These are phyloP conservation scores for Fusarium nurragi DNA, from an alignment of 2,329 filamentous ascomycete genomes.

Conservation along the genomic window DNA sequence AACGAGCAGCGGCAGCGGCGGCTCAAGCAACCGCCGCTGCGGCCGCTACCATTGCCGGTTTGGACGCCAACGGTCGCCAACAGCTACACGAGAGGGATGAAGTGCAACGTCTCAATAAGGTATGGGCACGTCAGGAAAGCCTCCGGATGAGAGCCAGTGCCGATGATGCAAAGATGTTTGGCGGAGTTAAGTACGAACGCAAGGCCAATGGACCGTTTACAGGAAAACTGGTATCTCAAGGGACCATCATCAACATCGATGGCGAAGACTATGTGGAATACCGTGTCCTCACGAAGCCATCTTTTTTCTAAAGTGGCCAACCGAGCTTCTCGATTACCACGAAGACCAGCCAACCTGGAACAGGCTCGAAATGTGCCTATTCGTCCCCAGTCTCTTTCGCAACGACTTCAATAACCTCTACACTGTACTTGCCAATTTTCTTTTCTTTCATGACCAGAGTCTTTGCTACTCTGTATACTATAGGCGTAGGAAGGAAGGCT, in stretches of 20 bases:
- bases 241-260: constrained; percentile 70
- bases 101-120: constrained; percentile 62
- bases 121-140: constrained; percentile 65
- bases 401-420: background rate
- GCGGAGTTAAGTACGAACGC: constrained; percentile 70
- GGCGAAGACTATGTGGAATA: constrained; percentile 75
- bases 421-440: background rate
- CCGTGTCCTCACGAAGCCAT: constrained; percentile 70
- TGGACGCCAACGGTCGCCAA: constrained; percentile 43
- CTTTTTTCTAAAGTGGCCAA: constrained; percentile 60
- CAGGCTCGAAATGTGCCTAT: background rate
- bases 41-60: constrained; percentile 41
- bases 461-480: constrained; percentile 17
- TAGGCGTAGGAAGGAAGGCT: constrained; percentile 15
- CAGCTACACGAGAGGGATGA: constrained; percentile 59
- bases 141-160: constrained; percentile 54
- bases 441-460: background rate
- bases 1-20: constrained; percentile 49
- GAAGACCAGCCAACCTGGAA: background rate
- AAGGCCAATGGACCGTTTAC: constrained; percentile 68
- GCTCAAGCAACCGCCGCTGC: constrained; percentile 47
- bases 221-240: constrained; percentile 70
- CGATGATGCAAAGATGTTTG: constrained; percentile 66
- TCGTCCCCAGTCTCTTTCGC: background rate
- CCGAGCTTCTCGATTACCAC: background rate